These are phyloP conservation scores for Candida ipomoeae DNA, from an alignment of 805 yeast genomes.

Conservation along the genomic window DNA sequence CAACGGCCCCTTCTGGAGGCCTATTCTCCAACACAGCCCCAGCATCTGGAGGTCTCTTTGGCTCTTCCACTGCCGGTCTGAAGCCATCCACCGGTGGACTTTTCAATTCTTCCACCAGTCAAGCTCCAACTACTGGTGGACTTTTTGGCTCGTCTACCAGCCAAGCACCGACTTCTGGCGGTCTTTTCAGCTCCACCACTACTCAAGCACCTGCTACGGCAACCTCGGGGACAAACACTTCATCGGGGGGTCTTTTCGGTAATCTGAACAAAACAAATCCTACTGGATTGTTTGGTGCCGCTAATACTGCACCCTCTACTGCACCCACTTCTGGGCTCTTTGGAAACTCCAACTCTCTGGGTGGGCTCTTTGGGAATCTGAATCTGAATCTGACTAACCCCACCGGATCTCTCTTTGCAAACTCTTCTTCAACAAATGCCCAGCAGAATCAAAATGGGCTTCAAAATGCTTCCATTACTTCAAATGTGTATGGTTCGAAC, in stretches of 20 bases:
- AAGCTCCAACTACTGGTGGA: slow-evolving; percentile 13
- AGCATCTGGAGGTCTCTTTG: slow-evolving; percentile 5
- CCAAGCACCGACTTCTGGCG: slow-evolving; percentile 17
- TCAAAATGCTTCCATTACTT: not conserved
- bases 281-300: slow-evolving; percentile 18
- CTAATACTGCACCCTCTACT: slow-evolving; percentile 4
- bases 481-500: slow-evolving; percentile 31
- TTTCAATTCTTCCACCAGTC: not conserved
- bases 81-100: not conserved
- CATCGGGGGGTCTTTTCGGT: not conserved
- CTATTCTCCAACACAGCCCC: slow-evolving; percentile 1
- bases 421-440: not conserved
- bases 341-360: slow-evolving; percentile 19
- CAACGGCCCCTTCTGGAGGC: not conserved
- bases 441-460: not conserved
- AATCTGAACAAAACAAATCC: slow-evolving; percentile 2
- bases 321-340: slow-evolving; percentile 17
- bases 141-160: slow-evolving; percentile 21
- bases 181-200: slow-evolving; percentile 12
- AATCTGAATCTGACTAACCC: not conserved
- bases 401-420: slow-evolving; percentile 3
- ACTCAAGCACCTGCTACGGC: not conserved
- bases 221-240: not conserved
- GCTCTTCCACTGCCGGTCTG: not conserved
- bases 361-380: not conserved